phyloP scores from a whole-genome alignment of 148 eudicot species.

The Pharnaceum exiguum region DNA sequence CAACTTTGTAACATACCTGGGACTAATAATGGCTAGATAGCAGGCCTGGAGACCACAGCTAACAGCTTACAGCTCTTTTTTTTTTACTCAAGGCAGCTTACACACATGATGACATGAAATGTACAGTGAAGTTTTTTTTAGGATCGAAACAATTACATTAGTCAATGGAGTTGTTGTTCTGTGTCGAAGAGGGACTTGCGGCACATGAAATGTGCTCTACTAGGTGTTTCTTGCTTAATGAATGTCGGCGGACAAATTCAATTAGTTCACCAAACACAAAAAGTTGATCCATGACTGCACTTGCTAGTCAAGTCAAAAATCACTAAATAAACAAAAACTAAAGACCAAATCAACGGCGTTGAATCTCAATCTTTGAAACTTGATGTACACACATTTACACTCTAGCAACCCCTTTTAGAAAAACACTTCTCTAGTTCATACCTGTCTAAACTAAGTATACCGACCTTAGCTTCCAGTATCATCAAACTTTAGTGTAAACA shows the following conservation, averaged over 20 bases:
- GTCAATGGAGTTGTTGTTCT: conserved; percentile 2
- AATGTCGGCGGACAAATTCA: background rate
- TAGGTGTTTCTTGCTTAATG: no score
- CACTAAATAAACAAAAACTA: background rate
- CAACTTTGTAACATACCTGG: no score
- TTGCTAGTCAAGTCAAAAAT: background rate
- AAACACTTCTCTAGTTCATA: conserved; percentile 6
- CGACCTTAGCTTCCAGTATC: background rate
- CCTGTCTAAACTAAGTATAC: background rate
- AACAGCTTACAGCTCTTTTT: no score
- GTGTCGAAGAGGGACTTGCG: background rate
- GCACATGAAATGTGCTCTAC: no score
- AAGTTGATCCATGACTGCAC: background rate
- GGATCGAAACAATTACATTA: background rate
- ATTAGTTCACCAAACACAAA: conserved; percentile 12
- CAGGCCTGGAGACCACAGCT: no score
- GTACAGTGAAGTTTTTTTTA: no score
- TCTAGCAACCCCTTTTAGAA: conserved; percentile 16
- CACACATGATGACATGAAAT: no score
- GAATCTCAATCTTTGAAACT: background rate
- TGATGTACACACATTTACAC: conserved; percentile 8
- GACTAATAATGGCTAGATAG: no score
- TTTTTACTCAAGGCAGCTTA: no score
- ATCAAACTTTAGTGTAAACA: no score
- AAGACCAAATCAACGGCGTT: no score